These are phyloP conservation scores for Clarkia xantiana DNA, from an alignment of 345 rosid genomes.

Conservation along the genomic window DNA sequence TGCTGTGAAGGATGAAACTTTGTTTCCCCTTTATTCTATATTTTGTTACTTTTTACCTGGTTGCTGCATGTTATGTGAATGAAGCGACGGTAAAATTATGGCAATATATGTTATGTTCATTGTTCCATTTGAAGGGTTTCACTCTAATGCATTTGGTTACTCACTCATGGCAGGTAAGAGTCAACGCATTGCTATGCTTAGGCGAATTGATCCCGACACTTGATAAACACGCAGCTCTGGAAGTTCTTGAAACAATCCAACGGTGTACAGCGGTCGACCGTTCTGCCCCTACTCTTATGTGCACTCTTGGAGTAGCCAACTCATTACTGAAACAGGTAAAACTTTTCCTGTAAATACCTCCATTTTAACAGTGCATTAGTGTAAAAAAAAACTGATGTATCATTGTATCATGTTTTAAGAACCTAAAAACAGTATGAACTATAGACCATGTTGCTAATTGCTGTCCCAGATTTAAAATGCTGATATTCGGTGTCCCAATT, in stretches of 20 bases:
- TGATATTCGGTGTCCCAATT: too few species aligned
- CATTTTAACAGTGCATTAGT: too few species aligned
- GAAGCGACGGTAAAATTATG: too few species aligned
- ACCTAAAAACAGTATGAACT: too few species aligned
- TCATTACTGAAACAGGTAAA: slow-evolving; percentile 77
- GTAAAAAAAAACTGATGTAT: too few species aligned
- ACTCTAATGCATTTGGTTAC: background rate
- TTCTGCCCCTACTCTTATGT: slow-evolving; percentile 95
- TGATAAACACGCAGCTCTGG: slow-evolving; percentile 60
- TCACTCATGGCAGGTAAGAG: slow-evolving; percentile 56
- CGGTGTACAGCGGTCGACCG: slow-evolving; percentile 91
- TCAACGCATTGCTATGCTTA: slow-evolving; percentile 81
- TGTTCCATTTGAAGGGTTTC: background rate
- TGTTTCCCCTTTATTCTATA: background rate
- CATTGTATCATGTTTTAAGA: too few species aligned
- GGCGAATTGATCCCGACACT: slow-evolving; percentile 59
- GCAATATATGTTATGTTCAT: too few species aligned
- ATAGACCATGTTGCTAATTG: too few species aligned
- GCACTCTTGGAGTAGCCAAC: slow-evolving; percentile 86
- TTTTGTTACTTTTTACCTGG: background rate
- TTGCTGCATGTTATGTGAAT: background rate
- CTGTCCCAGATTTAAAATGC: too few species aligned
- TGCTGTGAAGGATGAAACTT: background rate
- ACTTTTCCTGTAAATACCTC: background rate
- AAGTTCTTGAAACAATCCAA: slow-evolving; percentile 73